Evolutionary conservation across 2,329 filamentous ascomycete genomes (phyloP).

Genomic region (Epichloe brachyelytri): DNA sequence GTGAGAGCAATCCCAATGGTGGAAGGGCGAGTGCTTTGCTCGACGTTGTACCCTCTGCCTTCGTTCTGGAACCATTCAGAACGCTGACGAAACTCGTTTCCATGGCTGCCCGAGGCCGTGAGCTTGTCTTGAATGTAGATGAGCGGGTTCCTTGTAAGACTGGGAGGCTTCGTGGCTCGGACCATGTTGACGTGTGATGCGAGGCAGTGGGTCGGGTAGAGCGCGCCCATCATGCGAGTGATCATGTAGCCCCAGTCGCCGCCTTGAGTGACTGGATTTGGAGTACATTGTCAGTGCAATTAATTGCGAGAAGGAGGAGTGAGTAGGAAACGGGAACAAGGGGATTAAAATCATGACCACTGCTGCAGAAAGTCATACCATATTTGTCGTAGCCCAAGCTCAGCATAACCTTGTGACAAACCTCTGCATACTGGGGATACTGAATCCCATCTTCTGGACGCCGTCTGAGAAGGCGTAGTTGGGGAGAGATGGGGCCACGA

Average conservation of each 20-base stretch:
- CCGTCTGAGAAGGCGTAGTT: slow-evolving; percentile 30
- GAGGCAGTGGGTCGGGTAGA: slow-evolving; percentile 38
- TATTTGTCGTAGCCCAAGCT: slow-evolving; percentile 41
- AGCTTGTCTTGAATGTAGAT: slow-evolving; percentile 42
- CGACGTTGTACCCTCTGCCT: slow-evolving; percentile 25
- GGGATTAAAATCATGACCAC: not conserved
- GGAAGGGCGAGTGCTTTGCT: slow-evolving; percentile 52
- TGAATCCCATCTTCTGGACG: slow-evolving; percentile 18
- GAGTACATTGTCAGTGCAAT: slow-evolving; percentile 26
- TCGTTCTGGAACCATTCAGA: slow-evolving; percentile 43
- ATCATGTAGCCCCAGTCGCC: slow-evolving; percentile 62
- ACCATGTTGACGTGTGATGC: slow-evolving; percentile 48
- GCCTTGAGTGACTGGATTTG: slow-evolving; percentile 40
- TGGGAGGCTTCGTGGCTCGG: slow-evolving; percentile 34
- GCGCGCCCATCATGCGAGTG: slow-evolving; percentile 45
- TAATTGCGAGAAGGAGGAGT: not conserved
- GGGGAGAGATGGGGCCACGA: slow-evolving; percentile 46
- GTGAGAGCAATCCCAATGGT: slow-evolving; percentile 57
- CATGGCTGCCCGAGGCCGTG: slow-evolving; percentile 30
- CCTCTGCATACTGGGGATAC: slow-evolving; percentile 32
- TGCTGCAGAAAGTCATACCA: slow-evolving; percentile 9
- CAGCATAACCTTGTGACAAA: slow-evolving; percentile 55
- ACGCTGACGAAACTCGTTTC: slow-evolving; percentile 33
- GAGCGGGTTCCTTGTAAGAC: slow-evolving; percentile 37
- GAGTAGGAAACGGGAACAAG: too few relatives aligned